A percentile compares a stretch with the other conserved stretches of the same genome.
Conservation (phyloP, 164 flowering plant genomes). For the Kalanchoe fedtschenkoi region DNA sequence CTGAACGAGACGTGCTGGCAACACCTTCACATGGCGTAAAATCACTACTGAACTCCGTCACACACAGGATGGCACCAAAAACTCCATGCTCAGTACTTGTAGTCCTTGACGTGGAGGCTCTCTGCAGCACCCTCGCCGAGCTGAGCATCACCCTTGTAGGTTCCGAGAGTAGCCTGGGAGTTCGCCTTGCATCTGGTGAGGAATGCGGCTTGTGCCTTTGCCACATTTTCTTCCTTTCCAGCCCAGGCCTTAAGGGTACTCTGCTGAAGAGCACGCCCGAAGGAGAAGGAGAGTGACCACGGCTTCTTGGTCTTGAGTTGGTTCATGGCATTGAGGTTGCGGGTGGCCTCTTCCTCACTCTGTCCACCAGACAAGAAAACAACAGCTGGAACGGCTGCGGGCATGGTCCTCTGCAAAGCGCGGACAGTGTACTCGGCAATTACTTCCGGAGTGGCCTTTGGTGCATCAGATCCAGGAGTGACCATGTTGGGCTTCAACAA, state of each 20-base stretch:
- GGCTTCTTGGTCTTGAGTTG: constrained; percentile 64
- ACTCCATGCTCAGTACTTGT: constrained; percentile 42
- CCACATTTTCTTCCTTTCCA: constrained; percentile 58
- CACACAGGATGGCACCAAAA: background rate
- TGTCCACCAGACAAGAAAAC: constrained; percentile 73
- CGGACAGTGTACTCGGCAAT: constrained; percentile 67
- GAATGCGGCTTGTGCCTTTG: constrained; percentile 54
- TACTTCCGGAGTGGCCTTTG: constrained; percentile 51
- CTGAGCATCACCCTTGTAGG: constrained; percentile 52
- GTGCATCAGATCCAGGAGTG: constrained; percentile 63
- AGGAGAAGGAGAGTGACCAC: constrained; percentile 67
- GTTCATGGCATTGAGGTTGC: constrained; percentile 68
- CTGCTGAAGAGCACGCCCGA: constrained; percentile 71
- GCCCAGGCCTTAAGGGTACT: constrained; percentile 75
- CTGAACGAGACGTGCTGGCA: no score
- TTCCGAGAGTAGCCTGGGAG: constrained; percentile 71
- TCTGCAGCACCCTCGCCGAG: constrained; percentile 56
- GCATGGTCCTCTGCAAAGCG: constrained; percentile 55
- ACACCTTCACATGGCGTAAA: no score
- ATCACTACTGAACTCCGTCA: background rate
- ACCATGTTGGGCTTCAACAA: constrained; percentile 82
- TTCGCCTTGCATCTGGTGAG: constrained; percentile 60
- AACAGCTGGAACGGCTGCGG: constrained; percentile 71
- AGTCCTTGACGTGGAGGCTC: constrained; percentile 75
- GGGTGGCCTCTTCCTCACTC: constrained; percentile 76